Conservation (phyloP, 2,329 filamentous ascomycete genomes). For the Fusarium palustre region DNA sequence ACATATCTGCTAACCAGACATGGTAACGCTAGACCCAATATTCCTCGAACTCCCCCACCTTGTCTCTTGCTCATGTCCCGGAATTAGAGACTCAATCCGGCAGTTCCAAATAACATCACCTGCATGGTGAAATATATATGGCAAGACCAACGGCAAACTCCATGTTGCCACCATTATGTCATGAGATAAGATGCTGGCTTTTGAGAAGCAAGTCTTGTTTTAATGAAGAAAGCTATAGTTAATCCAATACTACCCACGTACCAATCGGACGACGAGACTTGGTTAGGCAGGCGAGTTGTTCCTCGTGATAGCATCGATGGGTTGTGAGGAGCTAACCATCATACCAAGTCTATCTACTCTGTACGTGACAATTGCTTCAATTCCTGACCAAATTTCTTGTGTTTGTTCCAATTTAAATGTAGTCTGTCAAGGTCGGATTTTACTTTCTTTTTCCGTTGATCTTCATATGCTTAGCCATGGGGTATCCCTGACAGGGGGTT, state of each 20-base stretch:
- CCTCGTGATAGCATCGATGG: not conserved
- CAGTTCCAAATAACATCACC: not conserved
- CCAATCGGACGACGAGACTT: not conserved
- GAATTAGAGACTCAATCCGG: slow-evolving; percentile 1
- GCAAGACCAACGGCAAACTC: not conserved
- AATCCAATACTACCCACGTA: not conserved
- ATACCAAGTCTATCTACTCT: not conserved
- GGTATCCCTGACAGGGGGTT: not conserved
- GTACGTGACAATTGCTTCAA: not conserved
- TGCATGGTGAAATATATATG: not conserved
- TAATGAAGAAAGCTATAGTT: not conserved
- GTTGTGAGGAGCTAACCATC: too few relatives aligned
- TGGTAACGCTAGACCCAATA: not conserved
- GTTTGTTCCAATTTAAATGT: fast-evolving
- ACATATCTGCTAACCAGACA: not conserved
- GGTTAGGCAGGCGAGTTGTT: not conserved
- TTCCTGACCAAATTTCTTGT: too few relatives aligned
- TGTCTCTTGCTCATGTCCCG: not conserved
- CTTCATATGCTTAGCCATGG: not conserved
- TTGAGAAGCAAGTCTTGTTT: not conserved
- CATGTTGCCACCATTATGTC: not conserved
- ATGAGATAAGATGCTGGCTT: not conserved
- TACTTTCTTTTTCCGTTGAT: not conserved
- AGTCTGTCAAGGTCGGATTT: fast-evolving
- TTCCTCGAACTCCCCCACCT: not conserved